Percentiles rank a stretch among this genome's conserved stretches.
Conservation (phyloP, 164 flowering plant species). For the Magnolia changhungtana region DNA sequence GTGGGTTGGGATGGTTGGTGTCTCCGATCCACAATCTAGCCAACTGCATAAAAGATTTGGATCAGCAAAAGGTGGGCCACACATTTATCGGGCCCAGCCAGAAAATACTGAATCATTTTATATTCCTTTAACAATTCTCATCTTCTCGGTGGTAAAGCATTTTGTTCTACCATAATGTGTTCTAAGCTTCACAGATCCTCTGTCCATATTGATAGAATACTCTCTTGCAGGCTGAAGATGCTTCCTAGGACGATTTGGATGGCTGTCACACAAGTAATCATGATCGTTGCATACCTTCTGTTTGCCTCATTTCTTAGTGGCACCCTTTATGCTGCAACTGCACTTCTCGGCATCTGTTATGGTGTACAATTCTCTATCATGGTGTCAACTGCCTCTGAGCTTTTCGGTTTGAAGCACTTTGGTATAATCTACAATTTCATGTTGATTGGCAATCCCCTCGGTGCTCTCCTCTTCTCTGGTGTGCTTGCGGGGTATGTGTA, state of each 20-base stretch:
- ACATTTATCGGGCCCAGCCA: too few relatives aligned
- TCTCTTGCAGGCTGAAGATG: slow-evolving; percentile 51
- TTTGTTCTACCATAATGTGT: too few relatives aligned
- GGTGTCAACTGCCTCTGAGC: slow-evolving; percentile 88
- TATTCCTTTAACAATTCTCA: too few relatives aligned
- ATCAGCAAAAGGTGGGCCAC: too few relatives aligned
- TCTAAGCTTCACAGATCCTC: too few relatives aligned
- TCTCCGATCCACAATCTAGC: too few relatives aligned
- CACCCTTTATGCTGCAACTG: slow-evolving; percentile 66
- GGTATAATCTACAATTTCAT: slow-evolving; percentile 71
- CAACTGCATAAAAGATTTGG: too few relatives aligned
- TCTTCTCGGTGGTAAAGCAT: too few relatives aligned
- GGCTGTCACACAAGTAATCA: slow-evolving; percentile 59
- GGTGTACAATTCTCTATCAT: slow-evolving; percentile 80
- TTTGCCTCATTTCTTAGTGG: slow-evolving; percentile 68
- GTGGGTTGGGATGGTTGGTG: too few relatives aligned
- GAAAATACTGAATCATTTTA: too few relatives aligned
- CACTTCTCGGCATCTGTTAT: slow-evolving; percentile 79
- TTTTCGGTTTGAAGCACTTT: slow-evolving; percentile 81
- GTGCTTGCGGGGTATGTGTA: slow-evolving; percentile 70
- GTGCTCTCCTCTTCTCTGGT: slow-evolving; percentile 80
- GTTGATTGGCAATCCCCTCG: slow-evolving; percentile 71
- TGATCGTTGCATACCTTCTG: slow-evolving; percentile 59
- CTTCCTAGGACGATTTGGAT: slow-evolving; percentile 80
- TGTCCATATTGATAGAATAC: neutral